A percentile compares a stretch with the other conserved stretches of the same genome.
Evolutionary conservation across 2,329 filamentous ascomycete genomes (phyloP).

Genomic region (Pseudohalonectria lignicola): DNA sequence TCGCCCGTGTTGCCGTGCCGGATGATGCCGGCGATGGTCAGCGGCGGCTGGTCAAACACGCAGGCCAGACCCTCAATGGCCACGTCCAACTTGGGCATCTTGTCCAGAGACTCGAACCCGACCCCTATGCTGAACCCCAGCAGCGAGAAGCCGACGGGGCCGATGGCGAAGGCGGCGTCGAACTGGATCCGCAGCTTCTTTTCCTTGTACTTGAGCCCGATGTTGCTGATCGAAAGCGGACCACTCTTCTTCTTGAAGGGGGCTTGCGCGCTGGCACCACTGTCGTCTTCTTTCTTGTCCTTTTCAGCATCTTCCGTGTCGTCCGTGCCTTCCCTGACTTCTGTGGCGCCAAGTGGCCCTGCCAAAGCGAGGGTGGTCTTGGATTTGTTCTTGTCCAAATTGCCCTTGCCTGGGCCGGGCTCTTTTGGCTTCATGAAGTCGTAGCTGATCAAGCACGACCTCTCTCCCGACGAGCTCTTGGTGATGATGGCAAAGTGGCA

Average conservation of each 20-base stretch:
- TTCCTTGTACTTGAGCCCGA: slow-evolving; percentile 22
- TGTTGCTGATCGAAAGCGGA: slow-evolving; percentile 20
- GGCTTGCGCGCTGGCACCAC: slow-evolving; percentile 9
- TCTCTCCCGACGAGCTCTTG: slow-evolving; percentile 4
- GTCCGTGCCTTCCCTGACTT: neutral
- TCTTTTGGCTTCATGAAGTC: slow-evolving; percentile 11
- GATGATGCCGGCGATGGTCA: slow-evolving; percentile 24
- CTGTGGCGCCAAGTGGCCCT: neutral
- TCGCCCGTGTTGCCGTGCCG: slow-evolving; percentile 12
- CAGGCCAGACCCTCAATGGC: slow-evolving; percentile 20
- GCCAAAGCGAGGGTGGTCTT: neutral
- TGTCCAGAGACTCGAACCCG: slow-evolving; percentile 9
- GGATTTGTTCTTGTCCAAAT: no score
- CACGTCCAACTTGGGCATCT: slow-evolving; percentile 5
- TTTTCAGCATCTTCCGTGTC: neutral
- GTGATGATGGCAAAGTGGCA: slow-evolving; percentile 15
- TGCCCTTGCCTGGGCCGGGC: neutral
- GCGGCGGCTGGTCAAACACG: slow-evolving; percentile 20
- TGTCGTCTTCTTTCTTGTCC: slow-evolving; percentile 1
- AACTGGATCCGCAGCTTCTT: slow-evolving; percentile 17
- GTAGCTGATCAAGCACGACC: slow-evolving; percentile 13
- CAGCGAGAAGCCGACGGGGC: slow-evolving; percentile 21
- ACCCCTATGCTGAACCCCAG: slow-evolving; percentile 21
- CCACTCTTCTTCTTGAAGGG: slow-evolving; percentile 18
- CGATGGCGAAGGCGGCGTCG: slow-evolving; percentile 22